Evolutionary conservation across 192 early-diverging fungal genomes (phyloP).

Genomic region (Lunasporangiospora selenospora): DNA sequence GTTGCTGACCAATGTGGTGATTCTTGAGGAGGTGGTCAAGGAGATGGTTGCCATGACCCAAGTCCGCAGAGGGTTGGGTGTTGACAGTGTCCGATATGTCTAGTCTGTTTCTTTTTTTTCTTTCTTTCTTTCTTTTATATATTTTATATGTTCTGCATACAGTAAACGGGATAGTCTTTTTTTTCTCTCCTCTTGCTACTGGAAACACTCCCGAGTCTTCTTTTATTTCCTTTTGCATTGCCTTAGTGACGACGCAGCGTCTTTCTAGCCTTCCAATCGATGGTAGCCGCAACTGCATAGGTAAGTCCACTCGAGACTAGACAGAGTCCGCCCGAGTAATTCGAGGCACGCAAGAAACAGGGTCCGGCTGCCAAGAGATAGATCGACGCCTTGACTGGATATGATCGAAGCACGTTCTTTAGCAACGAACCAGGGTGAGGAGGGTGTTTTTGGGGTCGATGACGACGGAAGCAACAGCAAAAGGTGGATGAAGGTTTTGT

Average conservation of each 20-base stretch:
- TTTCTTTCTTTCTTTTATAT: too few species aligned
- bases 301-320: conserved; percentile 19
- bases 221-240: too few species aligned
- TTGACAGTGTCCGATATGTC: conserved; percentile 65
- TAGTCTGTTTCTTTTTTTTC: too few species aligned
- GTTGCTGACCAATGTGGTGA: conserved; percentile 90
- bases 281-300: conserved; percentile 18
- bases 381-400: conserved; percentile 4
- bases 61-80: conserved; percentile 76
- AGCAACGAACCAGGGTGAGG: neutral
- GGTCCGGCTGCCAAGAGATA: conserved; percentile 13
- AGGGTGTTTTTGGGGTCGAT: neutral
- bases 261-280: too few species aligned
- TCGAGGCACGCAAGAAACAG: conserved; percentile 25
- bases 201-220: too few species aligned
- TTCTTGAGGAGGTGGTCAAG: conserved; percentile 92
- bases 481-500: too few species aligned
- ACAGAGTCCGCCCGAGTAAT: conserved; percentile 27
- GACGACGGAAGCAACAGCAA: too few species aligned
- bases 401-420: neutral
- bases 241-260: too few species aligned
- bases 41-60: conserved; percentile 88
- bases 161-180: too few species aligned
- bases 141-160: too few species aligned
- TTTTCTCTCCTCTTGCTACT: too few species aligned